Percentiles rank a stretch among this genome's conserved stretches.
These are phyloP conservation scores for Tylopilus rubrobrunneus DNA, from an alignment of 768 basidiomycete species.

Conservation along the genomic window DNA sequence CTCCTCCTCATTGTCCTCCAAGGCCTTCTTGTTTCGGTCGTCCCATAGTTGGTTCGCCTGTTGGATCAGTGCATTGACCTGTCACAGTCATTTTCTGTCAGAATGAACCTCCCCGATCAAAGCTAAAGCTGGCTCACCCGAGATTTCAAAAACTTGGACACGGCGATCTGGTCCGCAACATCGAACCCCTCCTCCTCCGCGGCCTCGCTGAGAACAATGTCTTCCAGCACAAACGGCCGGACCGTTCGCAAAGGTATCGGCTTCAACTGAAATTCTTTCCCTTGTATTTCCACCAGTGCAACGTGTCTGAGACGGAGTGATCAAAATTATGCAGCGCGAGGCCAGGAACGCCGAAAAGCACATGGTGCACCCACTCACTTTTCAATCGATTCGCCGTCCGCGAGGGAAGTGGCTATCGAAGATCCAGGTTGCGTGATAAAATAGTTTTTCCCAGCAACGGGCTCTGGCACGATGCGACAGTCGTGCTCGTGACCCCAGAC, in stretches of 20 bases:
- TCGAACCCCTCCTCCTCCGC: conserved; percentile 77
- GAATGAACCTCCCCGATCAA: not conserved
- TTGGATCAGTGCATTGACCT: conserved; percentile 79
- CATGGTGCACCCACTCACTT: conserved; percentile 51
- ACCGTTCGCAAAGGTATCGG: conserved; percentile 89
- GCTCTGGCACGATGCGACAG: conserved; percentile 86
- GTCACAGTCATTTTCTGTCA: conserved; percentile 2
- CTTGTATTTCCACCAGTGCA: conserved; percentile 82
- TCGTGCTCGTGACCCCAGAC: conserved; percentile 99
- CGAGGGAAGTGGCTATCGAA: conserved; percentile 89
- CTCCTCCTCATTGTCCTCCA: conserved; percentile 58
- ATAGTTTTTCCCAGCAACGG: conserved; percentile 88
- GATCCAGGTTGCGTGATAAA: conserved; percentile 94
- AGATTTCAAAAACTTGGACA: conserved; percentile 73
- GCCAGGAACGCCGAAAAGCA: not conserved
- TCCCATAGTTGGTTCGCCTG: conserved; percentile 53
- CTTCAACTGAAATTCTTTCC: conserved; percentile 80
- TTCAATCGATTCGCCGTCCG: conserved; percentile 87
- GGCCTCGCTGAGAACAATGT: conserved; percentile 68
- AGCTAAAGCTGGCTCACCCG: conserved; percentile 44
- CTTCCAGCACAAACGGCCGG: conserved; percentile 89
- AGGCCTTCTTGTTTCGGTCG: conserved; percentile 36
- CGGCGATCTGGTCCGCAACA: conserved; percentile 75
- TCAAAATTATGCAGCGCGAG: not conserved
- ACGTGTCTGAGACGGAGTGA: conserved; percentile 62